Evolutionary conservation across 2,329 filamentous ascomycete genomes (phyloP), one percentile per base, ranked within the genome.

Genomic region (Seiridium cupressi): DNA sequence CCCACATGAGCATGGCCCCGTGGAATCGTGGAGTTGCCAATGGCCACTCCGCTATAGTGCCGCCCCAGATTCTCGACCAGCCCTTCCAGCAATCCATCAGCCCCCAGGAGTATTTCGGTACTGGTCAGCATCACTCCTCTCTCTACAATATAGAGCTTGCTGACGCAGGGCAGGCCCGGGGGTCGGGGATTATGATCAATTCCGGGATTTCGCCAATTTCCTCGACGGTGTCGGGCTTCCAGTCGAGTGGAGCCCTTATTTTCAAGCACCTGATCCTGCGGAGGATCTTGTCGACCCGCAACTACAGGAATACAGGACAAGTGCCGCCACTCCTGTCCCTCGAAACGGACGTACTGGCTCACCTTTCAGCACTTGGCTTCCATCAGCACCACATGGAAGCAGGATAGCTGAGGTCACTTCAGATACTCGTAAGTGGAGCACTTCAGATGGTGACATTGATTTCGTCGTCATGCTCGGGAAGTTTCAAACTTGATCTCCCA

Each of bases 171-270:
- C 35, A 60, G 61, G 54, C 18, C 58, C 58, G 31, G 59, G 57
- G 44, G 38, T 62, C 9, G 65, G 63, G 2, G 70, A 72, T 35
- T 69, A 73, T 53, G 64, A 65, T 32, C 74, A 76, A 35, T 77
- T 77, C 53, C 62, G 70, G 44, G 74, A 76, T 11, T 77, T 76
- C 58, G 73, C 74, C 54, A 71, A 69, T 42, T 77, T 77, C 38
- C 38, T 42, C 13, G 55, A 53, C 31, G 49, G 49, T 5, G 49
- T 53, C 3, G 49, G 49, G 5, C 49, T 53, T 34, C 49, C 49
- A 32, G 8, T 32, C 11, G 49, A 53, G 18, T 53, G 49, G 49
- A 53, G 49, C n/a, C 49, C 49, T 8, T 53, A 53, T 31, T 53
- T 53, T 32, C 32, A 31, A 53, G 49, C 5, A 40, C 67, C 67